Conservation (phyloP, 2,329 filamentous ascomycete genomes). For the Phaeomoniella chlamydospora region DNA sequence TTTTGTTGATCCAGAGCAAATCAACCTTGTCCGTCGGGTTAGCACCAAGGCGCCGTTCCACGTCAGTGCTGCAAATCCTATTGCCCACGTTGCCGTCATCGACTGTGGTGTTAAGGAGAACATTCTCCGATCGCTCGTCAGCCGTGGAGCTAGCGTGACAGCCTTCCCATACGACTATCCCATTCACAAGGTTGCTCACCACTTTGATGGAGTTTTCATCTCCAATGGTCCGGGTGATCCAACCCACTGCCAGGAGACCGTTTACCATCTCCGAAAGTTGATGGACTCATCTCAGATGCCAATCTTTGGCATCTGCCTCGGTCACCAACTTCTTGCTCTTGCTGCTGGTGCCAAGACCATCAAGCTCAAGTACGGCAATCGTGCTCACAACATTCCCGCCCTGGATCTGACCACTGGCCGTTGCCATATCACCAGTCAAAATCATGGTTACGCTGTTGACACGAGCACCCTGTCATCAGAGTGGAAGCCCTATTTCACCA, state of each 20-base stretch:
- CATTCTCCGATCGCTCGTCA: slow-evolving; percentile 87
- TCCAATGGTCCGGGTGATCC: slow-evolving; percentile 97
- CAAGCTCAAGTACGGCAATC: slow-evolving; percentile 99
- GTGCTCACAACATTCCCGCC: slow-evolving; percentile 95
- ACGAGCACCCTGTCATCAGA: slow-evolving; percentile 65
- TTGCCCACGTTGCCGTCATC: slow-evolving; percentile 83
- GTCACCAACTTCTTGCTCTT: slow-evolving; percentile 87
- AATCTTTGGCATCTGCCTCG: slow-evolving; percentile 95
- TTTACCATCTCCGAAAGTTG: slow-evolving; percentile 78
- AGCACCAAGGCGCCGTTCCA: slow-evolving; percentile 98
- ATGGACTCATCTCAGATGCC: slow-evolving; percentile 86
- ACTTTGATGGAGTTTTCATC: slow-evolving; percentile 95
- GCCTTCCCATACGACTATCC: slow-evolving; percentile 95
- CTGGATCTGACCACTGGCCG: slow-evolving; percentile 88
- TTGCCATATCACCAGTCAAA: slow-evolving; percentile 97
- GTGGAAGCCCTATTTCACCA: slow-evolving; percentile 97
- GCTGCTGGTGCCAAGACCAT: slow-evolving; percentile 78
- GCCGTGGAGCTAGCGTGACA: slow-evolving; percentile 80
- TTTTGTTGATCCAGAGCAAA: slow-evolving; percentile 86
- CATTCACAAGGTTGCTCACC: slow-evolving; percentile 93
- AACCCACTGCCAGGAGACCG: slow-evolving; percentile 87
- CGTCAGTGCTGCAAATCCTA: slow-evolving; percentile 68
- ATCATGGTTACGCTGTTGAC: slow-evolving; percentile 95
- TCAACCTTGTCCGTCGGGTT: slow-evolving; percentile 90
- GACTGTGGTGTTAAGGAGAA: slow-evolving; percentile 99